These are phyloP conservation scores for Cryptosporidium tyzzeri DNA, from an alignment of 169 alveolate genomes.

Conservation along the genomic window DNA sequence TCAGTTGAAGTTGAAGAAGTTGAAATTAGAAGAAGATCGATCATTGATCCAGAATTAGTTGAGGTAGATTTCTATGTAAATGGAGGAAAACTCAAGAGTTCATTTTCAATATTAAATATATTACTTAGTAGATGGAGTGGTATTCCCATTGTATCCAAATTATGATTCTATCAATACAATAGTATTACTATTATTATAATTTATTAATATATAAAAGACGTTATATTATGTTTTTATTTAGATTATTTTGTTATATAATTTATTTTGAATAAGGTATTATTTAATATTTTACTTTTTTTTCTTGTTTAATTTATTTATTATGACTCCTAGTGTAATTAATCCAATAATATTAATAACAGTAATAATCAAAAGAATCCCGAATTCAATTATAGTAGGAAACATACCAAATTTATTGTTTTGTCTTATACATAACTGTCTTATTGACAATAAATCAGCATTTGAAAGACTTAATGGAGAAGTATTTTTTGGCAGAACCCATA, in stretches of 20 bases:
- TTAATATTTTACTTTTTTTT: neutral
- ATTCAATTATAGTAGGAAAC: constrained; percentile 34
- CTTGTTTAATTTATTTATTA: neutral
- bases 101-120: constrained; percentile 37
- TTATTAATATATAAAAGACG: neutral
- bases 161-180: constrained; percentile 1
- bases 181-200: neutral
- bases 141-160: constrained; percentile 50
- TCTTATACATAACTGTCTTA: constrained; percentile 16
- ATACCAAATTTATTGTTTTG: constrained; percentile 60
- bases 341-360: constrained; percentile 25
- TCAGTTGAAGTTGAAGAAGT: neutral
- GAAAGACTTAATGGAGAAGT: constrained; percentile 3
- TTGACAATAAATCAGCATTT: constrained; percentile 24
- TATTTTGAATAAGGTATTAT: neutral
- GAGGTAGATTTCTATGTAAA: constrained; percentile 59
- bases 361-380: neutral
- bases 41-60: constrained; percentile 52
- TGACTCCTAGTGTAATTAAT: neutral
- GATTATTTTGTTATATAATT: neutral
- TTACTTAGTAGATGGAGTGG: constrained; percentile 72
- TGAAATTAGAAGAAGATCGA: neutral
- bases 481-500: constrained; percentile 60
- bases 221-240: neutral
- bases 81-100: constrained; percentile 11